Conservation (phyloP, 257 asterid genomes). For the Solanum arcanum region DNA sequence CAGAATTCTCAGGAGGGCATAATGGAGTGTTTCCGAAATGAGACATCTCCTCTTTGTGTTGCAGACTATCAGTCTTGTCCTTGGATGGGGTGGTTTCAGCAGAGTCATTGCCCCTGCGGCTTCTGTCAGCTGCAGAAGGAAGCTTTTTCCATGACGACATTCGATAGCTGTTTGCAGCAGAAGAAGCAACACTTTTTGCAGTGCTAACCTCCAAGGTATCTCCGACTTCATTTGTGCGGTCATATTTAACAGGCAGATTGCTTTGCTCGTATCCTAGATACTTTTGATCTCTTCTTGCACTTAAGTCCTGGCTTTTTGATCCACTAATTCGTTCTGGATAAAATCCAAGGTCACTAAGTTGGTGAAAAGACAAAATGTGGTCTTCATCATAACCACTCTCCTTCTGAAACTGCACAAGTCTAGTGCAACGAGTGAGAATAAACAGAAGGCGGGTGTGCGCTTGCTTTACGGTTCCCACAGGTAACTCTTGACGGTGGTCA, state of each 20-base stretch:
- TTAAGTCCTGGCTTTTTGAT: conserved; percentile 8
- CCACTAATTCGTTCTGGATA: conserved; percentile 46
- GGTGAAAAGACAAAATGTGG: conserved; percentile 49
- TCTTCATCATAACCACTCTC: conserved; percentile 90
- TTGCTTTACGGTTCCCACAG: conserved; percentile 66
- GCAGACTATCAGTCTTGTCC: conserved; percentile 28
- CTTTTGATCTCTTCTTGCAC: conserved; percentile 17
- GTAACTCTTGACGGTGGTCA: conserved; percentile 90
- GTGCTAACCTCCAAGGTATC: conserved; percentile 40
- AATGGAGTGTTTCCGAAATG: conserved; percentile 28
- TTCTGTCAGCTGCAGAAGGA: conserved; percentile 66
- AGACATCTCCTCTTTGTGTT: conserved; percentile 25
- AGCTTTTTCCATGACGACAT: conserved; percentile 99
- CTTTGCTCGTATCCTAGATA: conserved; percentile 25
- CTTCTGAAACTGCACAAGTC: conserved; percentile 87
- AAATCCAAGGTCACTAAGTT: conserved; percentile 78
- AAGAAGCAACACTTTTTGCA: conserved; percentile 58
- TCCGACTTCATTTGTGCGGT: conserved; percentile 34
- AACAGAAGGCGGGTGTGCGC: conserved; percentile 81
- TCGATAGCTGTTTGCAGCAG: conserved; percentile 70
- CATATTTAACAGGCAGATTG: conserved; percentile 16
- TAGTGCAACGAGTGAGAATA: conserved; percentile 86
- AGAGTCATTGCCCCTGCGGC: conserved; percentile 33
- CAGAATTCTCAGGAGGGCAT: conserved; percentile 30
- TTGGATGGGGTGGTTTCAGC: conserved; percentile 30